phyloP scores from a whole-genome alignment of 2,329 filamentous ascomycete species.

The Daldinia eschscholtzii region DNA sequence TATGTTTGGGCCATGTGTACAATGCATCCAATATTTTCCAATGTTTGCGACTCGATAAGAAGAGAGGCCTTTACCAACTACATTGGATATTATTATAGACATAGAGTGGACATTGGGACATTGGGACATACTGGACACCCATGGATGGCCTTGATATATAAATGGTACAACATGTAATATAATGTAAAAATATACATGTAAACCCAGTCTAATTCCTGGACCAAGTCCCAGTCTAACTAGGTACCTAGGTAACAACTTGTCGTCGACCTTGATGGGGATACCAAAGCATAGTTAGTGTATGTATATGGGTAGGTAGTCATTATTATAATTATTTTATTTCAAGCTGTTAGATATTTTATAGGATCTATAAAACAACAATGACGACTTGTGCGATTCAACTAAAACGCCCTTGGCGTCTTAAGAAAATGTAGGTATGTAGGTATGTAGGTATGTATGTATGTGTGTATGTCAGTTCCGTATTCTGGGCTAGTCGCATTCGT shows the following conservation, averaged over 20 bases:
- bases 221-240: conserved; percentile 2
- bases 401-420: conserved; percentile 27
- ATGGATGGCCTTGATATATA: background rate
- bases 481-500: conserved; percentile 39
- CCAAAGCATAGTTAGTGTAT: no score
- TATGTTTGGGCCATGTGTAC: conserved; percentile 27
- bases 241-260: background rate
- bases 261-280: conserved; percentile 2
- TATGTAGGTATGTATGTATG: no score
- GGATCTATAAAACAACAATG: conserved; percentile 9
- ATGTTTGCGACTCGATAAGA: conserved; percentile 34
- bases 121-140: background rate
- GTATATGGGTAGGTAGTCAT: no score
- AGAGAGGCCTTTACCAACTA: conserved; percentile 6
- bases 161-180: conserved; percentile 9
- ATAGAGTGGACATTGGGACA: background rate
- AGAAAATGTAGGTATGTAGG: conserved; percentile 2
- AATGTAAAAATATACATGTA: conserved; percentile 19
- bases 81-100: background rate
- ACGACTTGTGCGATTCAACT: conserved; percentile 23
- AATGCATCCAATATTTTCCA: conserved; percentile 17
- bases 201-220: background rate
- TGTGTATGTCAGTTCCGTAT: conserved; percentile 22
- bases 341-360: conserved; percentile 4
- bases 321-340: background rate